Base-by-base conservation (phyloP, 73 alveolate species). In the Effrenium voratum region DNA sequence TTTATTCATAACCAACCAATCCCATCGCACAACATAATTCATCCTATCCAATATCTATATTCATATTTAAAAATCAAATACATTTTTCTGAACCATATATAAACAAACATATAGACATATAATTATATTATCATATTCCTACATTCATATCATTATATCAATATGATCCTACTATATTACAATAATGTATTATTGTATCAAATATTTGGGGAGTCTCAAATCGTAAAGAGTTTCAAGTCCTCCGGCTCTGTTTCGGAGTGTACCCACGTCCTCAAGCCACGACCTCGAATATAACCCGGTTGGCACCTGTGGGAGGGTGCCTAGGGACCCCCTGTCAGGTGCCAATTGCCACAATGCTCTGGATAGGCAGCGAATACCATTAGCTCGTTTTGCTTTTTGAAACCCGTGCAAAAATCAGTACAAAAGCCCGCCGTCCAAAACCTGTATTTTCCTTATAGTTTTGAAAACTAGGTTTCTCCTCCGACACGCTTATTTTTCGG, bases 251-350 rank as follows among this genome's bases (percentile, higher is more conserved):
- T 76, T 6, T 22, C 43, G 16, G 38, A 38, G 5, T 55, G 3
- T 24, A 41, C 43, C 86, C 86, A 76, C 16, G 86, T 76, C 40
- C 86, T 55, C 59, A 76, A 36, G n/a, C 86, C 86, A 12, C 86
- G 55, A 76, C 86, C 86, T 76, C 77, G 36, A 57, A 38, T 12
- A 43, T 43, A 41, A 5, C 4, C 15, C 59, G n/a, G n/a, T n/a
- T n/a, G n/a, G n/a, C n/a, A n/a, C n/a, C n/a, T n/a, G n/a, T n/a
- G n/a, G n/a, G n/a, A n/a, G n/a, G n/a, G n/a, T n/a, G n/a, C n/a
- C n/a, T n/a, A n/a, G n/a, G n/a, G n/a, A n/a, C n/a, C n/a, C n/a
- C n/a, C n/a, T n/a, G n/a, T n/a, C n/a, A n/a, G n/a, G n/a, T n/a
- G n/a, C n/a, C n/a, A n/a, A n/a, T n/a, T n/a, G n/a, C n/a, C n/a